Base-by-base conservation (phyloP, 352 stramenopile genomes). In the Plasmopara halstedii region DNA sequence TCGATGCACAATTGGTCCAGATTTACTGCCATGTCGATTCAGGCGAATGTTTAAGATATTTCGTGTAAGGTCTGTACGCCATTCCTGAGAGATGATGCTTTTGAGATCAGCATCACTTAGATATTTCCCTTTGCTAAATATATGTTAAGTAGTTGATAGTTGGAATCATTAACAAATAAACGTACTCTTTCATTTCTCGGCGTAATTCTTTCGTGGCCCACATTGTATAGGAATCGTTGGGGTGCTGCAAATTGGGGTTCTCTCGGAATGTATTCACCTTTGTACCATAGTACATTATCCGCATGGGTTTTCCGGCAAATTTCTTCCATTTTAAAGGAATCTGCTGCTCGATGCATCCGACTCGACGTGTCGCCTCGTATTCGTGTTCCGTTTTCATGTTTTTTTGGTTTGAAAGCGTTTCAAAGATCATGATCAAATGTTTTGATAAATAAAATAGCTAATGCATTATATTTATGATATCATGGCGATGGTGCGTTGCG, bases 241-340 rank as follows among this genome's bases (percentile, higher is more conserved):
- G 72, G 10, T 25, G 53, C 36, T 64, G 34, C n/a, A 87, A 42
- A 11, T 74, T 35, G 5, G 44, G 46, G 36, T 87, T 86, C 2
- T 69, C 60, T 21, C 70, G 70, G 32, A 85, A 87, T 4, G 67
- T 82, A 48, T 85, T 79, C 38, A 89, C 75, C 6, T 51, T 60
- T 17, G 70, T 77, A 41, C 62, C 57, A 31, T 79, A 84, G 58
- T 86, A 80, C 21, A 60, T 55, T 43, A 89, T 71, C 15, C 67
- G 56, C 67, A 85, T 70, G 15, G 70, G 70, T 5, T 64, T 63
- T 0, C 67, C 68, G 1, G 70, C 62, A 26, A 83, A 72, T 34
- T 45, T 31, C 29, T 62, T 70, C 70, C 70, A 82, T 27, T 73
- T 50, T 0, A 22, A 8, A 0, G 70, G 70, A 2, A 87, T 66